These are phyloP conservation scores for Trypanosoma vivax DNA, from an alignment of 208 protist genomes.

Conservation along the genomic window DNA sequence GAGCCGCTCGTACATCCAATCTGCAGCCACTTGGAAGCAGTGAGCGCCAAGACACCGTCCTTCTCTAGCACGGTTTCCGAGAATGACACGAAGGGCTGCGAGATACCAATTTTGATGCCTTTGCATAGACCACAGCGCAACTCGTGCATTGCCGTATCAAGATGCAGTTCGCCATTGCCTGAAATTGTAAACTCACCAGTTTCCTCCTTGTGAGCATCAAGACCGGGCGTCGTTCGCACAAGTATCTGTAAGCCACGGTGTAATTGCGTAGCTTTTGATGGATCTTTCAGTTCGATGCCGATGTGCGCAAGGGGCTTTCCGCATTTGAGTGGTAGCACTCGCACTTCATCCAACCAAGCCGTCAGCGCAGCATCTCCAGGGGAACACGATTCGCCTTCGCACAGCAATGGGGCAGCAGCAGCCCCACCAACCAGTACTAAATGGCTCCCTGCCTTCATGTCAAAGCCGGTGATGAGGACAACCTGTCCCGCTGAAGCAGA, in stretches of 20 bases:
- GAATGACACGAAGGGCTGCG: conserved; percentile 96
- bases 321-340: conserved; percentile 28
- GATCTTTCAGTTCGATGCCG: conserved; percentile 96
- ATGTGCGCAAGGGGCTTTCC: conserved; percentile 86
- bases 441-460: conserved; percentile 39
- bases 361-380: conserved; percentile 12
- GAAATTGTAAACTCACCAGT: conserved; percentile 97
- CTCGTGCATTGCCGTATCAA: conserved; percentile 98
- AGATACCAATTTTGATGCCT: conserved; percentile 47
- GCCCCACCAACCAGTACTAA: conserved; percentile 46
- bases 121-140: conserved; percentile 81
- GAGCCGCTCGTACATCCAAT: conserved; percentile 48
- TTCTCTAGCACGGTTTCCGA: conserved; percentile 96
- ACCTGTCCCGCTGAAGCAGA: conserved; percentile 57
- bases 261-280: conserved; percentile 92
- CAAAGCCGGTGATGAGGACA: conserved; percentile 53
- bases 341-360: conserved; percentile 44
- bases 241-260: conserved; percentile 91
- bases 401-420: conserved; percentile 27
- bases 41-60: conserved; percentile 59
- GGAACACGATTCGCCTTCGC: conserved; percentile 19
- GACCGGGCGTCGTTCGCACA: conserved; percentile 86
- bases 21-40: conserved; percentile 31
- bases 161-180: conserved; percentile 98
- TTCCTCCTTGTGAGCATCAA: conserved; percentile 94